Percentiles rank a stretch among this genome's conserved stretches.
Evolutionary conservation across 495 filamentous ascomycete species (phyloP).

Genomic region (Cercophora scortea): DNA sequence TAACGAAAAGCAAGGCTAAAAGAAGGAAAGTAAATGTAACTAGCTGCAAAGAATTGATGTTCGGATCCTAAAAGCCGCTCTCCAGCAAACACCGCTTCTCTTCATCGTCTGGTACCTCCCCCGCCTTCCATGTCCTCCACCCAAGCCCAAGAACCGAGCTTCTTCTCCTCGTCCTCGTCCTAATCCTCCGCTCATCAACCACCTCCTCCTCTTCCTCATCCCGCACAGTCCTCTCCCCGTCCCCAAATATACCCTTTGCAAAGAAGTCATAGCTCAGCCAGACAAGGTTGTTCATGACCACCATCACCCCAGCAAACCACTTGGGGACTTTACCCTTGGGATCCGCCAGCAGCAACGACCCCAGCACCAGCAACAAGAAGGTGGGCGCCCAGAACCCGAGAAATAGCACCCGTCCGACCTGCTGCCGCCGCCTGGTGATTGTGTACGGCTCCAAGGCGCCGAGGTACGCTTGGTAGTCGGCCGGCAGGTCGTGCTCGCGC

Average conservation of each 20-base stretch:
- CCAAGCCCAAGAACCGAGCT: neutral
- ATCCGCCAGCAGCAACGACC: constrained; percentile 44
- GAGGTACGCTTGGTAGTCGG: constrained; percentile 66
- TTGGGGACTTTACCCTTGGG: constrained; percentile 55
- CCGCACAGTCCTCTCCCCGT: constrained; percentile 71
- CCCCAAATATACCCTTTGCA: constrained; percentile 65
- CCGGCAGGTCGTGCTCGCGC: constrained; percentile 65
- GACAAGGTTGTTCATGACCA: constrained; percentile 42
- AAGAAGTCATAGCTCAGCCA: constrained; percentile 72
- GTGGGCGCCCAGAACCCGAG: constrained; percentile 52
- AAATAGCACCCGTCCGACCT: constrained; percentile 55
- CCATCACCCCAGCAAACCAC: constrained; percentile 52
- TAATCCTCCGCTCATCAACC: constrained; percentile 57
- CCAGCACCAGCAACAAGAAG: constrained; percentile 38
- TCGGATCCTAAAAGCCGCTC: neutral
- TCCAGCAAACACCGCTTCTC: constrained; percentile 17
- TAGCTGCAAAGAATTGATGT: too few relatives aligned
- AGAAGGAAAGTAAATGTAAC: too few relatives aligned
- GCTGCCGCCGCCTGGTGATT: constrained; percentile 58
- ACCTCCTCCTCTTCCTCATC: constrained; percentile 11
- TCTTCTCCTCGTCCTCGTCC: constrained; percentile 14
- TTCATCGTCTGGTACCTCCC: neutral
- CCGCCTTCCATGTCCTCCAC: constrained; percentile 1
- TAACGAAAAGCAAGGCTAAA: too few relatives aligned
- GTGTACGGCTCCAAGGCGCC: constrained; percentile 57